Evolutionary conservation across 305 asterid species (phyloP), one percentile per base, ranked within the genome.

Genomic region (Plantago coronopus): DNA sequence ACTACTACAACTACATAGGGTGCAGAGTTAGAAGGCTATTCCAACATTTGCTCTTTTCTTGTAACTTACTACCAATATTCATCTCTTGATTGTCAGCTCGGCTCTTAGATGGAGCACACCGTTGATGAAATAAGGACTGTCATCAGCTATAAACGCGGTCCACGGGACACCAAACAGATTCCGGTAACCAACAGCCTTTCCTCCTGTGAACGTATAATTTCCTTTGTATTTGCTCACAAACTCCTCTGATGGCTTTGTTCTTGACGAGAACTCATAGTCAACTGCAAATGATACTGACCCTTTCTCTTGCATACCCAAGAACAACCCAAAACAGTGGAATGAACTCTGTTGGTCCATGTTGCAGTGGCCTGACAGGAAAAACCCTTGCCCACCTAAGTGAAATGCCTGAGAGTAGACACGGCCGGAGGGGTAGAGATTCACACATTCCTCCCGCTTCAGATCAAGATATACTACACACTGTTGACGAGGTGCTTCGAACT

Each of bases 281-380:
- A 89, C 95, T 0, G 87, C 69, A 49, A 80, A 78, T 1, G 81
- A 57, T 1, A 73, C 91, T 0, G 88, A 72, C 1, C 91, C 89
- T 72, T 83, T 83, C 74, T 85, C 95, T 61, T 79, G 94, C 97
- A 85, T 87, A 0, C 95, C 89, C 61, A 91, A 49, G 64, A 85
- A 91, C 60, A 91, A 75, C 61, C 96, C 97, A 19, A 90, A 87
- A 61, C 94, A 85, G 56, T 81, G 85, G 67, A 62, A 72, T 15
- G 76, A 20, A 67, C 77, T 73, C 40, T 66, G 80, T 70, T 83
- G 97, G 46, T 90, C 97, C 94, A 79, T 66, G 58, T 82, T 80
- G 82, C 96, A 87, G 20, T 78, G 94, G 19, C 95, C 96, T 3
- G 91, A 83, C 71, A 90, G 59, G 79, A 85, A 87, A 65, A 87